Percentiles rank a stretch among this genome's conserved stretches.
These are phyloP conservation scores for Lachancea waltii DNA, from an alignment of 805 yeast species.

Conservation along the genomic window DNA sequence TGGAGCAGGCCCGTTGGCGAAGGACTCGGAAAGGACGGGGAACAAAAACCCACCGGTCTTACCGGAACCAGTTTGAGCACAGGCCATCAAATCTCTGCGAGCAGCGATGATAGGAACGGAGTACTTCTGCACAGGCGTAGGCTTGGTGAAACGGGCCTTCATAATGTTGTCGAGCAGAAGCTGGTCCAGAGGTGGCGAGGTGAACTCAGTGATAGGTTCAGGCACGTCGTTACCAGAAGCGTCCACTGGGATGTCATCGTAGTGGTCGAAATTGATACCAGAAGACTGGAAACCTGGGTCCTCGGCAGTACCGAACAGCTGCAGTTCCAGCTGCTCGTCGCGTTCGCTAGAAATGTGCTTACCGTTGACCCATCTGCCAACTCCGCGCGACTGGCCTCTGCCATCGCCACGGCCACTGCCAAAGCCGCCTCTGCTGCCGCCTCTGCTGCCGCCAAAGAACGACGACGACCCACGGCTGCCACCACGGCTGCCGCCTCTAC, in stretches of 20 bases:
- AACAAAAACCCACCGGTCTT: conserved; percentile 99
- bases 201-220: conserved; percentile 82
- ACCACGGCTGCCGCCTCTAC: conserved; percentile 16
- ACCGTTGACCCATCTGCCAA: conserved; percentile 84
- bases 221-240: conserved; percentile 95
- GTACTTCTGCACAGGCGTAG: conserved; percentile 95
- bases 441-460: conserved; percentile 28
- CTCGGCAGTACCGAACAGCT: conserved; percentile 74
- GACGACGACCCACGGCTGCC: conserved; percentile 30
- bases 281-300: conserved; percentile 73
- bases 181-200: conserved; percentile 85
- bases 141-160: conserved; percentile 85
- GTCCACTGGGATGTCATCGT: conserved; percentile 98
- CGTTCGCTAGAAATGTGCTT: conserved; percentile 75
- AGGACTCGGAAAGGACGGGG: conserved; percentile 93
- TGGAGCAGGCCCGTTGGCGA: conserved; percentile 77
- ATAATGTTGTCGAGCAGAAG: conserved; percentile 81
- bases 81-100: conserved; percentile 91
- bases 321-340: conserved; percentile 64
- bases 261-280: conserved; percentile 97
- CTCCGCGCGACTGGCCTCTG: conserved; percentile 30
- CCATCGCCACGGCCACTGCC: conserved; percentile 35
- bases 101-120: conserved; percentile 86
- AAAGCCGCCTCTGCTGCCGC: conserved; percentile 36
- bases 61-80: conserved; percentile 99